Percentiles rank a stretch among this genome's conserved stretches.
These are phyloP conservation scores for Dinochytrium kinnereticum DNA, from an alignment of 371 early-diverging fungal genomes.

Conservation along the genomic window DNA sequence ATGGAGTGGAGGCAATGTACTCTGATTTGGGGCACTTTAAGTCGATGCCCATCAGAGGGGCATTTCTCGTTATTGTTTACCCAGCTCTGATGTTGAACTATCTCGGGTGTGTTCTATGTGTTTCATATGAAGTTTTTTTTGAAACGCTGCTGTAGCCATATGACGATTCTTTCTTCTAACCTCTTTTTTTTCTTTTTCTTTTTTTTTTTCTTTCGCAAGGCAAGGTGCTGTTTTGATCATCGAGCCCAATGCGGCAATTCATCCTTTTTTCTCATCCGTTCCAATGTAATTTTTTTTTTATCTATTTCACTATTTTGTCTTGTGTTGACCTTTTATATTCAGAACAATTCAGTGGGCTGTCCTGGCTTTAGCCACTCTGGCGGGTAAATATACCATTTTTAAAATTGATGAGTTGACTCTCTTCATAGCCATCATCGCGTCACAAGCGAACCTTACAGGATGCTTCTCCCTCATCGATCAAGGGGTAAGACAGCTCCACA, in stretches of 20 bases:
- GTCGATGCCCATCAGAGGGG: slow-evolving; percentile 37
- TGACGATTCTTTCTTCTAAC: too few relatives aligned
- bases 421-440: slow-evolving; percentile 59
- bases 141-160: too few relatives aligned
- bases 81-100: slow-evolving; percentile 46
- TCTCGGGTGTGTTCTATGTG: slow-evolving; percentile 36
- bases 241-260: slow-evolving; percentile 24
- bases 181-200: background rate
- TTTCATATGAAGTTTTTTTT: too few relatives aligned
- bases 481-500: slow-evolving; percentile 47
- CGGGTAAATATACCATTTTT: slow-evolving; percentile 36
- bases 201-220: slow-evolving; percentile 49
- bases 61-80: slow-evolving; percentile 47
- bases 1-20: slow-evolving; percentile 61
- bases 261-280: slow-evolving; percentile 46
- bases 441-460: slow-evolving; percentile 63
- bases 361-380: slow-evolving; percentile 55
- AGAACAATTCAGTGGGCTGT: slow-evolving; percentile 42
- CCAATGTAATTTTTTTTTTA: too few relatives aligned
- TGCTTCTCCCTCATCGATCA: slow-evolving; percentile 64
- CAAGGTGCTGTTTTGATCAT: slow-evolving; percentile 53
- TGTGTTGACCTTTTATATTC: slow-evolving; percentile 2
- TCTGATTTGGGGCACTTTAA: slow-evolving; percentile 64
- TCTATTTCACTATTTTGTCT: too few relatives aligned
- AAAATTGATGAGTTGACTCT: too few relatives aligned